A percentile compares a stretch with the other conserved stretches of the same genome.
phyloP scores from a whole-genome alignment of 371 early-diverging fungal species.

The Rhizomucor pusillus region DNA sequence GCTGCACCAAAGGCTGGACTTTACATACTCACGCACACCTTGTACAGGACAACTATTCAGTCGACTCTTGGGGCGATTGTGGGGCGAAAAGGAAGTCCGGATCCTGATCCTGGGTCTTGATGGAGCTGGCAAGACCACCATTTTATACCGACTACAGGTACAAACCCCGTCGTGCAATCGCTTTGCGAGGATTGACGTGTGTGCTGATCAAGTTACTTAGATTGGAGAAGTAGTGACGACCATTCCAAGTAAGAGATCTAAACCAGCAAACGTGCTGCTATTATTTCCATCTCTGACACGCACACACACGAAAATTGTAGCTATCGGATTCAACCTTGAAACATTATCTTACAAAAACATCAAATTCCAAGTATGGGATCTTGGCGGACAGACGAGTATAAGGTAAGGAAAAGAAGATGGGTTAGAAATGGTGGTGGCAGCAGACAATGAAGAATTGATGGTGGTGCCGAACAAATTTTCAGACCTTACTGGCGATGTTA shows the following conservation, averaged over 20 bases:
- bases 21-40: no score
- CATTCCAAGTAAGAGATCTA: conserved; percentile 92
- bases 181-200: background rate
- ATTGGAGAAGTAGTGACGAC: conserved; percentile 97
- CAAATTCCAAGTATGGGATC: conserved; percentile 97
- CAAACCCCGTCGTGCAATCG: no score
- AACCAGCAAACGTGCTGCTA: background rate
- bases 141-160: conserved; percentile 67
- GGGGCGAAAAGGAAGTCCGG: conserved; percentile 81
- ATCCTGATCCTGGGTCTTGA: conserved; percentile 94
- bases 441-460: background rate
- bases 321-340: conserved; percentile 95
- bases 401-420: conserved; percentile 40
- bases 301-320: conserved; percentile 13
- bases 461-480: background rate
- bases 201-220: conserved; percentile 43
- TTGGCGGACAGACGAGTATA: conserved; percentile 97
- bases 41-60: conserved; percentile 26
- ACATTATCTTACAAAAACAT: conserved; percentile 97
- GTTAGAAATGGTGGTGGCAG: background rate
- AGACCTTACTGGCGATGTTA: conserved; percentile 58
- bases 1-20: no score
- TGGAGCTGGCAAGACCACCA: conserved; percentile 94
- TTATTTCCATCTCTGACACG: no score
- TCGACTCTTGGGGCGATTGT: conserved; percentile 41